Evolutionary conservation across 225 moss, liverwort and hornwort genomes (phyloP).

Genomic region (Marchantia paleacea): DNA sequence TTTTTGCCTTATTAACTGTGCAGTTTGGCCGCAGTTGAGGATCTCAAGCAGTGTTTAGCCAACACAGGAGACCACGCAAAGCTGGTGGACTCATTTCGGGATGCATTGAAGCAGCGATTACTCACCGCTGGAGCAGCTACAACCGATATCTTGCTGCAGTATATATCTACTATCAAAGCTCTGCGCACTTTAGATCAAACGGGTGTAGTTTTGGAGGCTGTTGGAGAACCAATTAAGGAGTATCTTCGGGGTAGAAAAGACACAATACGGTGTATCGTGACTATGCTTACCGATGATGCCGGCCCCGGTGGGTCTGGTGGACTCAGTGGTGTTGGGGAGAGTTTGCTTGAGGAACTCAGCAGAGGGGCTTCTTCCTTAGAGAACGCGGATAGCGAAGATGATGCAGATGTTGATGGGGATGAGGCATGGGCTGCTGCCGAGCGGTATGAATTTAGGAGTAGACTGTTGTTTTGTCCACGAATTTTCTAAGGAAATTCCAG

Average conservation of each 20-base stretch:
- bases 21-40: slow-evolving; percentile 94
- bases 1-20: not conserved
- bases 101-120: slow-evolving; percentile 89
- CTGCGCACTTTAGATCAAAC: slow-evolving; percentile 94
- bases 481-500: not conserved
- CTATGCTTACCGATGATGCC: slow-evolving; percentile 95
- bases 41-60: slow-evolving; percentile 83
- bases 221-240: slow-evolving; percentile 96
- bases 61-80: slow-evolving; percentile 94
- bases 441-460: slow-evolving; percentile 39
- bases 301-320: slow-evolving; percentile 76
- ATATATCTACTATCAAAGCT: slow-evolving; percentile 97
- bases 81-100: slow-evolving; percentile 87
- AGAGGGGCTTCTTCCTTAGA: slow-evolving; percentile 81
- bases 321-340: slow-evolving; percentile 85
- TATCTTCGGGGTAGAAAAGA: slow-evolving; percentile 96
- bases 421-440: slow-evolving; percentile 98
- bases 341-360: slow-evolving; percentile 94
- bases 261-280: slow-evolving; percentile 97
- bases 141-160: slow-evolving; percentile 94
- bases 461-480: not conserved
- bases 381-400: slow-evolving; percentile 96
- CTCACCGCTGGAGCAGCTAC: slow-evolving; percentile 99
- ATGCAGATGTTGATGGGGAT: slow-evolving; percentile 85
- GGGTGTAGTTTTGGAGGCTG: slow-evolving; percentile 97